A percentile compares a stretch with the other conserved stretches of the same genome.
These are phyloP conservation scores for Pichia exigua DNA, from an alignment of 805 yeast species.

Conservation along the genomic window DNA sequence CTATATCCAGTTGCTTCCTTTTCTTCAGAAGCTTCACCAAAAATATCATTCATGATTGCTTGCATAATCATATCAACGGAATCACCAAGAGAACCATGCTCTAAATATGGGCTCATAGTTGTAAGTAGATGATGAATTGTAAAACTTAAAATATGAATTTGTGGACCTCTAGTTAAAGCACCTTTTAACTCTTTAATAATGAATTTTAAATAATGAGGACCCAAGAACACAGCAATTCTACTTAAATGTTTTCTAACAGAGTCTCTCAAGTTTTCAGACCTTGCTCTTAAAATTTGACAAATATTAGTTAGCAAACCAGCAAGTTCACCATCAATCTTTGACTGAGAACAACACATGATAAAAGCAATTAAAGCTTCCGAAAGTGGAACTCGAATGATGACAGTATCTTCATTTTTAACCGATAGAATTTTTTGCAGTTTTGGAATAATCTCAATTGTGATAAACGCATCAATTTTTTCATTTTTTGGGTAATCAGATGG, in stretches of 20 bases:
- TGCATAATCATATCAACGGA: constrained; percentile 51
- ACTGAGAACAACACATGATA: constrained; percentile 52
- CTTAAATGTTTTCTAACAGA: constrained; percentile 71
- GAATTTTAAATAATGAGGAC: constrained; percentile 66
- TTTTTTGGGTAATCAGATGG: constrained; percentile 30
- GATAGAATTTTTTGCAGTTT: constrained; percentile 52
- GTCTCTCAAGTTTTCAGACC: constrained; percentile 84
- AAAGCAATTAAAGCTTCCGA: constrained; percentile 73
- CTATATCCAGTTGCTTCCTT: constrained; percentile 91
- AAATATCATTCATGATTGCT: constrained; percentile 82
- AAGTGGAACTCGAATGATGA: constrained; percentile 65
- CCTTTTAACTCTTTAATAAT: constrained; percentile 69
- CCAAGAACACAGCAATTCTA: constrained; percentile 54
- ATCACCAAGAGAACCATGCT: constrained; percentile 71
- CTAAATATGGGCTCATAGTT: constrained; percentile 34
- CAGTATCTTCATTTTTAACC: constrained; percentile 70
- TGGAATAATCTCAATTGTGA: constrained; percentile 53
- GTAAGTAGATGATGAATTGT: constrained; percentile 71
- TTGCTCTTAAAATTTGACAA: constrained; percentile 82
- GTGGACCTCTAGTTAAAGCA: constrained; percentile 84
- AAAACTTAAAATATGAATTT: constrained; percentile 84
- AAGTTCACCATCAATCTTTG: constrained; percentile 46
- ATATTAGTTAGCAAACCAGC: constrained; percentile 80
- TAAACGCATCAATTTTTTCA: constrained; percentile 36
- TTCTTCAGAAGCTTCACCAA: constrained; percentile 88